Conservation (phyloP, 108 stramenopile genomes). For the Cyclotella sp. region DNA sequence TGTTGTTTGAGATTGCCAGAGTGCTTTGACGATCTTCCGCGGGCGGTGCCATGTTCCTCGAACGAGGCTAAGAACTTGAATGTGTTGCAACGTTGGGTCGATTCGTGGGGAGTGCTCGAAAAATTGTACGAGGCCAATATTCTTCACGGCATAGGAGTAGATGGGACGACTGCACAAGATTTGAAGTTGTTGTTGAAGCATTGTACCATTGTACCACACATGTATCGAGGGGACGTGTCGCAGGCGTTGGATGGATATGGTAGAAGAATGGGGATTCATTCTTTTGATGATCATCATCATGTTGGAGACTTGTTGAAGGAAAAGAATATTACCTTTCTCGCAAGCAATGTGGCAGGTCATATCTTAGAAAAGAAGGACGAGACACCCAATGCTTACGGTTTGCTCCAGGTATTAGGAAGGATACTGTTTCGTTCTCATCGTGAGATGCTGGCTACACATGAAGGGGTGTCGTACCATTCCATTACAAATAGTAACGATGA, state of each 20-base stretch:
- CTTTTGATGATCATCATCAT: slow-evolving; percentile 12
- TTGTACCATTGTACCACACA: slow-evolving; percentile 25
- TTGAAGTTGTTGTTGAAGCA: slow-evolving; percentile 25
- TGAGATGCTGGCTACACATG: slow-evolving; percentile 1
- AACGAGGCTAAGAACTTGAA: slow-evolving; percentile 11
- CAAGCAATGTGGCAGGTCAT: slow-evolving; percentile 44
- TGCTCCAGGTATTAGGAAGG: slow-evolving; percentile 38
- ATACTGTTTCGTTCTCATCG: slow-evolving; percentile 40
- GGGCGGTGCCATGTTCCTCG: slow-evolving; percentile 23
- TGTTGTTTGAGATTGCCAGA: slow-evolving; percentile 29
- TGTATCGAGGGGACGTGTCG: slow-evolving; percentile 43
- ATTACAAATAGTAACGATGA: slow-evolving; percentile 24
- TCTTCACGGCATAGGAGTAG: slow-evolving; percentile 43
- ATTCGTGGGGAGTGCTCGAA: slow-evolving; percentile 34
- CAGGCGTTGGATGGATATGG: slow-evolving; percentile 46
- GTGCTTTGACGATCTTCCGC: slow-evolving; percentile 6
- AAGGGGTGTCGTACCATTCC: slow-evolving; percentile 13
- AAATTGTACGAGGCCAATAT: slow-evolving; percentile 33
- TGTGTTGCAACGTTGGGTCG: slow-evolving; percentile 24
- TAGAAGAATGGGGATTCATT: slow-evolving; percentile 19
- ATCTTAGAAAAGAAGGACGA: slow-evolving; percentile 26
- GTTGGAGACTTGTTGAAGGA: slow-evolving; percentile 33
- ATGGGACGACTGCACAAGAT: slow-evolving; percentile 21
- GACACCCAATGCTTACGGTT: slow-evolving; percentile 37
- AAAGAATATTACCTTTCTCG: slow-evolving; percentile 33